Percentiles rank a stretch among this genome's conserved stretches.
Evolutionary conservation across 768 basidiomycete species (phyloP).

Genomic region (Kwoniella europaea): DNA sequence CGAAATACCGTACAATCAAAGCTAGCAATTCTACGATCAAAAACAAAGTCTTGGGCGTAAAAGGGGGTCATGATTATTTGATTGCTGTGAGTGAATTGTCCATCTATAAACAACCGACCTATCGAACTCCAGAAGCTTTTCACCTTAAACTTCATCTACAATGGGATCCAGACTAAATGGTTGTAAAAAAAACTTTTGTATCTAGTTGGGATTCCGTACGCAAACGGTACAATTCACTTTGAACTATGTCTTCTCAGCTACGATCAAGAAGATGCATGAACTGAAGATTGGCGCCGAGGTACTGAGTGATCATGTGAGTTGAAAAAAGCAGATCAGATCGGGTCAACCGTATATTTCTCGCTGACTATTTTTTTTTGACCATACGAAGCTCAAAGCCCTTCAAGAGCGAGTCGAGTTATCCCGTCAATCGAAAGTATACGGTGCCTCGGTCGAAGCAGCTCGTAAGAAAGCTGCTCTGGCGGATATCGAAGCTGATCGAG

Average conservation of each 20-base stretch:
- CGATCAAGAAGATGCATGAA: slow-evolving; percentile 41
- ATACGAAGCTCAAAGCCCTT: slow-evolving; percentile 25
- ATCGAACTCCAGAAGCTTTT: too few relatives aligned
- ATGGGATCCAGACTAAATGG: not conserved
- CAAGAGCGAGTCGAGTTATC: slow-evolving; percentile 30
- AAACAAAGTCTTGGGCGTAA: slow-evolving; percentile 42
- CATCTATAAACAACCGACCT: not conserved
- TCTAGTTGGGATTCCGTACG: slow-evolving; percentile 50
- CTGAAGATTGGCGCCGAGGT: slow-evolving; percentile 41
- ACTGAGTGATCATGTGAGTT: slow-evolving; percentile 44
- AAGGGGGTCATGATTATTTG: slow-evolving; percentile 49
- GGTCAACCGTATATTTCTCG: not conserved
- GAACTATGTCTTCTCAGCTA: slow-evolving; percentile 35
- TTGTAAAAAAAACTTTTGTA: not conserved
- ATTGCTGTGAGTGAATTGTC: slow-evolving; percentile 39
- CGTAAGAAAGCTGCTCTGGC: slow-evolving; percentile 38
- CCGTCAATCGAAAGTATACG: slow-evolving; percentile 15
- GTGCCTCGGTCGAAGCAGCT: slow-evolving; percentile 34
- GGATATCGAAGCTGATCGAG: slow-evolving; percentile 47
- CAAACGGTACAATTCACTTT: slow-evolving; percentile 39
- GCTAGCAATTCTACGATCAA: slow-evolving; percentile 41
- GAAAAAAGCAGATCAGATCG: not conserved
- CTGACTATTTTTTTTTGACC: not conserved
- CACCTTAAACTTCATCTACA: too few relatives aligned
- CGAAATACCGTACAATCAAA: slow-evolving; percentile 45